Percentiles rank a stretch among this genome's conserved stretches.
Conservation (phyloP, 1,284 basidiomycete genomes). For the Cryptococcus amylolentus region DNA sequence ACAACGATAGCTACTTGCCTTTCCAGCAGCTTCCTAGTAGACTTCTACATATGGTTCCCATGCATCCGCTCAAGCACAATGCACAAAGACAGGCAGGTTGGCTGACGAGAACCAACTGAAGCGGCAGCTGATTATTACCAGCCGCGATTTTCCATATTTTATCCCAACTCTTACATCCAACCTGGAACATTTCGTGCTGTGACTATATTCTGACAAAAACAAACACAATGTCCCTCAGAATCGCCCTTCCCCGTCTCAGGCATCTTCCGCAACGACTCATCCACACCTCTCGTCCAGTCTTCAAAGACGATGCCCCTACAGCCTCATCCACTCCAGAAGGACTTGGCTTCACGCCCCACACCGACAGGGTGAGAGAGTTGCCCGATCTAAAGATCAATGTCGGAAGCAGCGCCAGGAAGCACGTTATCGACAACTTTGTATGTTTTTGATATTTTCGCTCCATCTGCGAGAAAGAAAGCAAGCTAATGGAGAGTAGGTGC, state of each 20-base stretch:
- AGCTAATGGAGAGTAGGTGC: not conserved
- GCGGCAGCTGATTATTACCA: too few species aligned
- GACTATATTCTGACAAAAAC: too few species aligned
- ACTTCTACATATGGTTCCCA: too few species aligned
- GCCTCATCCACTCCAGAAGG: conserved; percentile 10
- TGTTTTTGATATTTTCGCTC: not conserved
- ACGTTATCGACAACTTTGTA: not conserved
- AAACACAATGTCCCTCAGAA: conserved; percentile 6
- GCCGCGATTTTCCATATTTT: too few species aligned
- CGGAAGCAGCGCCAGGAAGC: not conserved
- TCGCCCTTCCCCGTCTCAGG: not conserved
- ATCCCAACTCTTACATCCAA: not conserved
- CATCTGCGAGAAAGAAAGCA: not conserved
- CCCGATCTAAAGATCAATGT: conserved; percentile 16
- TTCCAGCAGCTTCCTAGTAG: too few species aligned
- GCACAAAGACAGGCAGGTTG: too few species aligned
- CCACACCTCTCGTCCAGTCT: conserved; percentile 4
- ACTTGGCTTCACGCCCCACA: conserved; percentile 10
- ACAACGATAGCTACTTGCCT: too few species aligned
- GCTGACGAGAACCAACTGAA: too few species aligned
- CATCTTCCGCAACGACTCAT: not conserved
- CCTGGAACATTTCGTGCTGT: too few species aligned
- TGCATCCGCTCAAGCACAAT: too few species aligned
- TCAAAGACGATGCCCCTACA: not conserved
- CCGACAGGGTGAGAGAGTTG: conserved; percentile 8